Evolutionary conservation across 768 basidiomycete genomes (phyloP), one percentile per base, ranked within the genome.

Genomic region (Lenzites betulinus): DNA sequence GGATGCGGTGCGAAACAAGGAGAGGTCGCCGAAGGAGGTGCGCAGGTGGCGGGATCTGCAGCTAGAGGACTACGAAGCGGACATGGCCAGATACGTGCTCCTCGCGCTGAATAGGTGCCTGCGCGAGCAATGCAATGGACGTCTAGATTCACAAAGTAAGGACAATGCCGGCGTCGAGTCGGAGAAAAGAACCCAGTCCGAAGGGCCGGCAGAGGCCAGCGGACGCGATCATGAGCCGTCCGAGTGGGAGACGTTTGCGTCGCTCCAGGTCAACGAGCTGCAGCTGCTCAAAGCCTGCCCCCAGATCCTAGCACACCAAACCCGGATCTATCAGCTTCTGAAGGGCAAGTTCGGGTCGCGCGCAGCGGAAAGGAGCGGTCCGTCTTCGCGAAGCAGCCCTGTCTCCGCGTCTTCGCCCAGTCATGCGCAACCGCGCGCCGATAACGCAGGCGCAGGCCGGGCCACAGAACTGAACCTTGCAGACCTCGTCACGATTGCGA

Each of bases 221-320:
- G 46, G 43, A 62, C 41, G 60, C 58, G 57, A 30, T 35, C 22
- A 23, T 28, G 38, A 47, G 51, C 22, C 47, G 46, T 47, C 44
- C 48, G 57, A 35, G 59, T 89, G 87, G 87, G 5, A 69, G 1
- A 77, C 80, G 30, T 74, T 86, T 38, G 76, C 86, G 26, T 58
- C 76, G 28, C 79, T 89, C 12, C 87, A 89, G 70, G 71, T 79
- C 54, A 86, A 84, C 71, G 86, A 88, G 58, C 70, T 84, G 3
- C 63, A 69, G 25, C 80, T 81, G 60, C 71, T 81, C 30, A 75
- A 66, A 46, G 70, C 74, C 18, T 79, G 79, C 51, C 84, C 85
- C 9, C 74, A 80, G 64, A 76, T 83, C 61, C 77, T 88, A 23
- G 70, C 75, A 7, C 80, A 82, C 42, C 79, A 84, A 64, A 70